A percentile compares a stretch with the other conserved stretches of the same genome.
These are phyloP conservation scores for Raddia distichophylla DNA, from an alignment of 176 grass and related monocot genomes.

Conservation along the genomic window DNA sequence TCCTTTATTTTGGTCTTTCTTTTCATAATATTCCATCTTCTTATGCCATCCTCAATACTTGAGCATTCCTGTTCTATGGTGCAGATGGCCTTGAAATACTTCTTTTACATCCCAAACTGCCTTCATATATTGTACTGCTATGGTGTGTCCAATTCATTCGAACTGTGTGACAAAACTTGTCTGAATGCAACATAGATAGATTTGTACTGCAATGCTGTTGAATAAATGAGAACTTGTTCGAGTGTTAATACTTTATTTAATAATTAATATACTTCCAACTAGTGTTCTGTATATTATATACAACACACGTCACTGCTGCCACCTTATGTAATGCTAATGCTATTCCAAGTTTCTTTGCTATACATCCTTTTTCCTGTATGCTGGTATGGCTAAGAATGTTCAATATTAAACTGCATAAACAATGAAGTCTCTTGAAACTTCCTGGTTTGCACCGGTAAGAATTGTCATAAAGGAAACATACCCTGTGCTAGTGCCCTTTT, in stretches of 20 bases:
- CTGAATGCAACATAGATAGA: neutral
- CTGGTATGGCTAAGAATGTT: neutral
- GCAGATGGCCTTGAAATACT: conserved; percentile 2
- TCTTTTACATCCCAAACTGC: conserved; percentile 6
- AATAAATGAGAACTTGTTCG: conserved; percentile 11
- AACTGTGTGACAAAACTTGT: neutral
- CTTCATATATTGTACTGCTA: neutral
- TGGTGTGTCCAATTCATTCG: neutral
- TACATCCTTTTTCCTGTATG: conserved; percentile 1
- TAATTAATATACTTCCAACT: neutral
- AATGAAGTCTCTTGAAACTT: conserved; percentile 19
- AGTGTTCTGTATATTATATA: conserved; percentile 9
- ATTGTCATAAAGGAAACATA: conserved; percentile 6
- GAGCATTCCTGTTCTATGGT: conserved; percentile 17
- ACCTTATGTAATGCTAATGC: neutral
- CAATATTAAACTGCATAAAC: neutral
- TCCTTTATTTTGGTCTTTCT: conserved; percentile 1
- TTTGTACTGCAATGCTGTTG: neutral
- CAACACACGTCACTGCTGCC: neutral
- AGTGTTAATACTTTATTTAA: neutral
- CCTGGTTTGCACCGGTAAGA: conserved; percentile 14
- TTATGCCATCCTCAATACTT: conserved; percentile 19
- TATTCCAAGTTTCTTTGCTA: neutral
- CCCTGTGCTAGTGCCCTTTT: neutral
- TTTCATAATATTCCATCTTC: neutral